These are phyloP conservation scores for Sphaerostilbella broomeana DNA, from an alignment of 2,329 filamentous ascomycete species.

Conservation along the genomic window DNA sequence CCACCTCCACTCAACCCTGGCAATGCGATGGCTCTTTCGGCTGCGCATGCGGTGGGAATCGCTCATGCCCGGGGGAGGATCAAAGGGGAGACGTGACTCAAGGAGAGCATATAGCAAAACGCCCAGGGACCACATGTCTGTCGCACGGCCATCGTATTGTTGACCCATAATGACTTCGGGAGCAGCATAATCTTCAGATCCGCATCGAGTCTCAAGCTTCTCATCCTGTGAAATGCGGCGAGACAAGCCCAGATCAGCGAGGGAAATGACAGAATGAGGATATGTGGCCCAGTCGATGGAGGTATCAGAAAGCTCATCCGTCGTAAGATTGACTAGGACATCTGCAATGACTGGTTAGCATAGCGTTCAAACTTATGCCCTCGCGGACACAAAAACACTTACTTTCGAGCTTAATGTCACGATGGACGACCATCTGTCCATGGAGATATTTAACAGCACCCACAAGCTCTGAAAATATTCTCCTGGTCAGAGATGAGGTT, in stretches of 20 bases:
- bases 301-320: slow-evolving; percentile 56
- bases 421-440: slow-evolving; percentile 78
- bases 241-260: slow-evolving; percentile 88
- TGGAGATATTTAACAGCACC: slow-evolving; percentile 83
- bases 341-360: slow-evolving; percentile 47
- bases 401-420: slow-evolving; percentile 97
- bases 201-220: slow-evolving; percentile 86
- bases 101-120: slow-evolving; percentile 89
- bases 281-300: slow-evolving; percentile 65
- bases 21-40: slow-evolving; percentile 87
- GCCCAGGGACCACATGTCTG: slow-evolving; percentile 91
- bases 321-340: slow-evolving; percentile 79
- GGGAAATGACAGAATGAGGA: slow-evolving; percentile 74
- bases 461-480: slow-evolving; percentile 86
- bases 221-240: slow-evolving; percentile 79
- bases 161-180: slow-evolving; percentile 95
- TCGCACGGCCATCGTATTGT: slow-evolving; percentile 84
- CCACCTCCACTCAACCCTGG: slow-evolving; percentile 93
- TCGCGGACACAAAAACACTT: slow-evolving; percentile 36
- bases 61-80: slow-evolving; percentile 74
- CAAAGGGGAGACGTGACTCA: slow-evolving; percentile 89
- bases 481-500: slow-evolving; percentile 61
- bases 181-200: slow-evolving; percentile 93
- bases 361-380: too few relatives aligned
- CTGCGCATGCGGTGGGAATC: slow-evolving; percentile 71